Evolutionary conservation across 768 basidiomycete genomes (phyloP), one percentile per base, ranked within the genome.

Genomic region (Crucibulum laeve): DNA sequence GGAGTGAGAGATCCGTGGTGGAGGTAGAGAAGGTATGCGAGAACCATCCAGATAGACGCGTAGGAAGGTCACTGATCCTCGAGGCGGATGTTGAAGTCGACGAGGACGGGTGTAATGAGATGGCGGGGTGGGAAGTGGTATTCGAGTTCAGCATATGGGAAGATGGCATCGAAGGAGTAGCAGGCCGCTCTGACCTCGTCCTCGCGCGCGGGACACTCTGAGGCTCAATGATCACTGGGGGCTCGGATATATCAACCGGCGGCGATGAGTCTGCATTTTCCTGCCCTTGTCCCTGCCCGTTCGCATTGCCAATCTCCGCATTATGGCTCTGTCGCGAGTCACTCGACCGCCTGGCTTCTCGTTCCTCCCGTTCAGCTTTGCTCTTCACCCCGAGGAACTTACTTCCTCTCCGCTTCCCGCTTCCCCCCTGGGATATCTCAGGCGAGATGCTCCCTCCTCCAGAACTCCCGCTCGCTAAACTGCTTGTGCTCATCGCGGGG

Each of bases 41-140:
- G 63, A 90, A 76, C 87, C 88, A 87, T 52, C 87, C 86, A 0
- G 86, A 82, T 35, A 90, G 77, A 0, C 88, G 74, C 11, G 80
- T 82, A 1, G 87, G 82, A 23, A 90, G 73, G 66, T 88, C 85
- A 48, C 76, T 68, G 47, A 87, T 74, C 42, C 78, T 73, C 11
- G 70, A 58, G 35, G 65, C 63, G 28, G 76, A 72, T n/a, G 72
- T 64, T 38, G 75, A 58, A 42, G 72, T 74, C 46, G 74, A 67
- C 47, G 74, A 73, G 47, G 71, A 63, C 21, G 68, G 55, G 8
- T n/a, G n/a, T n/a, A n/a, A n/a, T n/a, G n/a, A n/a, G n/a, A n/a
- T n/a, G n/a, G n/a, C n/a, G n/a, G n/a, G n/a, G n/a, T n/a, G n/a
- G n/a, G n/a, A n/a, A n/a, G n/a, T n/a, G n/a, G n/a, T n/a, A n/a